phyloP scores from a whole-genome alignment of 768 basidiomycete genomes.

The Podaxis carcinomalis region DNA sequence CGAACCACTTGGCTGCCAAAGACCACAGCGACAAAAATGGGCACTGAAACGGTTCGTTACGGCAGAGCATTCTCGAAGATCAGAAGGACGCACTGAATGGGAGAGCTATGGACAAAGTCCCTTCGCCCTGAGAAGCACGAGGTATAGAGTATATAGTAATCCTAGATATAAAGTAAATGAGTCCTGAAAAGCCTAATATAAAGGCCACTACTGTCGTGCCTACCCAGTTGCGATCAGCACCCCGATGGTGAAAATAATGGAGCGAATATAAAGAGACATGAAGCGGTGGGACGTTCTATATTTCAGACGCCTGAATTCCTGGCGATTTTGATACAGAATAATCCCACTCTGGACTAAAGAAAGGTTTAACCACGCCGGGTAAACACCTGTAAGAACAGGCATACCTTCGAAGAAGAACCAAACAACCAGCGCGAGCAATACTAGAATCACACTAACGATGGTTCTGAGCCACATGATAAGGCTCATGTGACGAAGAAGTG shows the following conservation, averaged over 20 bases:
- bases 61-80: not conserved
- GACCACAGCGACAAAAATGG: constrained; percentile 8
- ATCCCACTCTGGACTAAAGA: constrained; percentile 2
- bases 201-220: not conserved
- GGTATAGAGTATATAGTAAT: not conserved
- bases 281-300: not conserved
- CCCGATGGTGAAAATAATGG: constrained; percentile 1
- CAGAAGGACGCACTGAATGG: constrained; percentile 3
- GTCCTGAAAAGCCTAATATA: no score
- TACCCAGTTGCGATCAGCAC: constrained; percentile 2
- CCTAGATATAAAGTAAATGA: not conserved
- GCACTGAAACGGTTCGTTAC: not conserved
- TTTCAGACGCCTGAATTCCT: not conserved
- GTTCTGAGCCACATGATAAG: not conserved
- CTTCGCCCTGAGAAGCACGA: not conserved
- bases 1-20: constrained; percentile 7
- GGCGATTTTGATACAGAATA: constrained; percentile 6
- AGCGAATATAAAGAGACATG: constrained; percentile 7
- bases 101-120: not conserved
- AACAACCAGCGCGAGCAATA: not conserved
- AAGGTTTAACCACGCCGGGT: not conserved
- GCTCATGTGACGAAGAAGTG: not conserved
- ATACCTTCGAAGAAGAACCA: constrained; percentile 6
- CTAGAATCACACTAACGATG: constrained; percentile 3
- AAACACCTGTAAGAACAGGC: not conserved